A percentile compares a stretch with the other conserved stretches of the same genome.
Conservation (phyloP, 106 monocot genomes). For the Allium sativum region DNA sequence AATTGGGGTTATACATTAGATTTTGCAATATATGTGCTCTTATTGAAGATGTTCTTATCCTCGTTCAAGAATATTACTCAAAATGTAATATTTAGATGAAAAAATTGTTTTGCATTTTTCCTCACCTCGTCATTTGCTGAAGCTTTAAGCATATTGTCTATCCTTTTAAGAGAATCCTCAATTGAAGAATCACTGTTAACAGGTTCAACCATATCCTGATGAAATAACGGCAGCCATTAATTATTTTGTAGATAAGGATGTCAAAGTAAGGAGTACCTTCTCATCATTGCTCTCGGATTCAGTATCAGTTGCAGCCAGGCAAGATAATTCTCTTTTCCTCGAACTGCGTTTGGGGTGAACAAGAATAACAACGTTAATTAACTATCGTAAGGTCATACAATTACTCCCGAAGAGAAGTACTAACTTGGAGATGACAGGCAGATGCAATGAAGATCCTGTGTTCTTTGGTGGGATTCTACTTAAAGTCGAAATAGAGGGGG, state of each 20-base stretch:
- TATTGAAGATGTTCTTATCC: too few relatives aligned
- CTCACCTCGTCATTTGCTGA: not conserved
- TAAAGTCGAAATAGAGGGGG: not conserved
- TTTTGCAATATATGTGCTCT: too few relatives aligned
- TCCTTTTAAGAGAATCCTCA: conserved; percentile 1
- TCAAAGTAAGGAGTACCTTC: not conserved
- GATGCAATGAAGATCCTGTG: not conserved
- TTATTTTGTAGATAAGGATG: too few relatives aligned
- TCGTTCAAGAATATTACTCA: too few relatives aligned
- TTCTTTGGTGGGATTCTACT: not conserved
- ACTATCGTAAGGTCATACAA: not conserved
- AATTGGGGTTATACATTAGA: too few relatives aligned
- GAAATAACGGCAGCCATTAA: not conserved
- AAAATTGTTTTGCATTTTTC: too few relatives aligned
- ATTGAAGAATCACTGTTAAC: not conserved
- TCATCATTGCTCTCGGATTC: conserved; percentile 1
- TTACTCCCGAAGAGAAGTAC: not conserved
- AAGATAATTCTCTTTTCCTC: conserved; percentile 1
- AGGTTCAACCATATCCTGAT: conserved; percentile 1
- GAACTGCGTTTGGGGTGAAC: not conserved
- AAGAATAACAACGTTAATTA: not conserved
- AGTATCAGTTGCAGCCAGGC: conserved; percentile 4
- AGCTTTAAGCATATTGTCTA: not conserved
- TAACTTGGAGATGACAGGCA: not conserved
- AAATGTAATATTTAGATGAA: too few relatives aligned